Conservation (phyloP, 306 rosid genomes). For the Cyclanthera cordifolia region DNA sequence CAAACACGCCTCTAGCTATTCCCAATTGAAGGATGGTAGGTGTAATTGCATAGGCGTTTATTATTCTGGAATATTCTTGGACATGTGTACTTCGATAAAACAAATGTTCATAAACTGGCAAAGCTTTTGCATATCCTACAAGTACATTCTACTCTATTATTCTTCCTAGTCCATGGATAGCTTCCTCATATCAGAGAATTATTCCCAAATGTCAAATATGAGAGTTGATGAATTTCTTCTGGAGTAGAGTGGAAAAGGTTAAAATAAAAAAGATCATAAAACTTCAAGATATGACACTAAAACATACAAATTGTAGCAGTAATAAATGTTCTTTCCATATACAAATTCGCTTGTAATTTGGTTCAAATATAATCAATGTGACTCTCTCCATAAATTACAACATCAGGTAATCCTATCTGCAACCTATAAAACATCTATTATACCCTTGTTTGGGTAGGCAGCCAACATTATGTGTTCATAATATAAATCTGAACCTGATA, state of each 20-base stretch:
- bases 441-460: conserved; percentile 8
- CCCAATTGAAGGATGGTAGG: too few relatives aligned
- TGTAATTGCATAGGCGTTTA: too few relatives aligned
- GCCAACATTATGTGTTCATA: conserved; percentile 5
- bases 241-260: neutral
- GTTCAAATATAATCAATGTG: conserved; percentile 3
- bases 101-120: too few relatives aligned
- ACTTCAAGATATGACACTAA: neutral
- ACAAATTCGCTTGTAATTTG: neutral
- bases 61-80: too few relatives aligned
- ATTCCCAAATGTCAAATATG: too few relatives aligned
- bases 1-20: too few relatives aligned
- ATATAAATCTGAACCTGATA: conserved; percentile 6
- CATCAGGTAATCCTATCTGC: conserved; percentile 6
- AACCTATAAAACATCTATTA: conserved; percentile 7
- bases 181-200: too few relatives aligned
- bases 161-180: too few relatives aligned
- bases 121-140: too few relatives aligned
- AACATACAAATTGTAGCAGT: conserved; percentile 4
- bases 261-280: neutral
- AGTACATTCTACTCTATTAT: too few relatives aligned
- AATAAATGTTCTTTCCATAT: conserved; percentile 4
- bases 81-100: too few relatives aligned
- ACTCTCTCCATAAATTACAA: conserved; percentile 8
- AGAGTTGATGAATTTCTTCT: neutral